Percentiles rank a stretch among this genome's conserved stretches.
Conservation (phyloP, 2,329 filamentous ascomycete species). For the Fusarium anguioides region DNA sequence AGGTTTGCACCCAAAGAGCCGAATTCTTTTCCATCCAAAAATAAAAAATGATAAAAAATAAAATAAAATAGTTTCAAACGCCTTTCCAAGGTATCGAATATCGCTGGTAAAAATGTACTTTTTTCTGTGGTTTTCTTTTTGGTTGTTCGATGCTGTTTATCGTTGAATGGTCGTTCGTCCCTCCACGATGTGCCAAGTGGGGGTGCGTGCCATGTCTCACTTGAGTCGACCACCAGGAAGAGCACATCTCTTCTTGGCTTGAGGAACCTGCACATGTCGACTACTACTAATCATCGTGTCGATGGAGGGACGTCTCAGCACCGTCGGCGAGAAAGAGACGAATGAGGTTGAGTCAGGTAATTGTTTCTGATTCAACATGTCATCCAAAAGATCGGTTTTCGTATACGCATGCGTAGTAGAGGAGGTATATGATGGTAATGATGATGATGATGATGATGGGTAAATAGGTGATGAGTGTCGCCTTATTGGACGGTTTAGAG, state of each 20-base stretch:
- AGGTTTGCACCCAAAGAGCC: slow-evolving; percentile 44
- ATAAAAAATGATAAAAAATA: slow-evolving; percentile 7
- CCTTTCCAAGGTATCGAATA: slow-evolving; percentile 32
- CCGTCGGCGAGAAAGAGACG: slow-evolving; percentile 14
- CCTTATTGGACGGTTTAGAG: slow-evolving; percentile 12
- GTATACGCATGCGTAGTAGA: slow-evolving; percentile 9
- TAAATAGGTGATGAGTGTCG: slow-evolving; percentile 11
- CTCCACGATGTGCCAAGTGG: slow-evolving; percentile 17
- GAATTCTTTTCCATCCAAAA: slow-evolving; percentile 40
- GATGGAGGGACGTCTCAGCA: slow-evolving; percentile 1
- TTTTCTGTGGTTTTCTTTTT: slow-evolving; percentile 33
- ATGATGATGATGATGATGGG: slow-evolving; percentile 6
- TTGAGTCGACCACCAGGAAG: slow-evolving; percentile 16
- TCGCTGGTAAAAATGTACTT: slow-evolving; percentile 22
- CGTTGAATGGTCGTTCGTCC: slow-evolving; percentile 30
- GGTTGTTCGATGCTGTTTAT: slow-evolving; percentile 22
- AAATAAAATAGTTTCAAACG: slow-evolving; percentile 23
- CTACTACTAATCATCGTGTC: slow-evolving; percentile 9
- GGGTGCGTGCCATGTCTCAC: slow-evolving; percentile 29
- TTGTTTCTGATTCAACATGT: slow-evolving; percentile 21
- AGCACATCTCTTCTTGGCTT: slow-evolving; percentile 10
- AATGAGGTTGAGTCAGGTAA: neutral
- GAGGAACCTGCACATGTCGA: slow-evolving; percentile 20
- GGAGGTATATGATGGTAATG: slow-evolving; percentile 10
- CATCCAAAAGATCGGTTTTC: slow-evolving; percentile 26